Evolutionary conservation across 306 rosid species (phyloP).

Genomic region (Betula pendula): DNA sequence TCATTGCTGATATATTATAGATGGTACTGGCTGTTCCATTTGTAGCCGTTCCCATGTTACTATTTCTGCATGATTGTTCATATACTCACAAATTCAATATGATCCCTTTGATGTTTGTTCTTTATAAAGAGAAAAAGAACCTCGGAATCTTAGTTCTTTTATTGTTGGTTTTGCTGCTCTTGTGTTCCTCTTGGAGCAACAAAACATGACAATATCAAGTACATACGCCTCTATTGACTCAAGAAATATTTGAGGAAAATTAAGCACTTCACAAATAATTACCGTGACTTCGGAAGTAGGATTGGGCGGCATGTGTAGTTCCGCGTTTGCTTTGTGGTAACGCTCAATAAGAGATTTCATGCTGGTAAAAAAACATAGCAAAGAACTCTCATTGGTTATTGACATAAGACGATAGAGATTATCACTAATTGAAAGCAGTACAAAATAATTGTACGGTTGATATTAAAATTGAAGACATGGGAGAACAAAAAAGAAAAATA

Average conservation of each 20-base stretch:
- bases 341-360: neutral
- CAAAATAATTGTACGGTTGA: too few species aligned
- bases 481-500: too few species aligned
- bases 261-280: neutral
- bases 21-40: neutral
- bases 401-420: too few species aligned
- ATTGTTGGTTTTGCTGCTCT: neutral
- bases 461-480: too few species aligned
- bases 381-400: too few species aligned
- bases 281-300: neutral
- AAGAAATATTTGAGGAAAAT: neutral
- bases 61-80: neutral
- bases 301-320: neutral
- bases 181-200: neutral
- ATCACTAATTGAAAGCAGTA: too few species aligned
- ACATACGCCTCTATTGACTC: neutral
- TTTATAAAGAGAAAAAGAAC: neutral
- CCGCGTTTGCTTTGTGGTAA: conserved; percentile 3
- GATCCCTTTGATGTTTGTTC: neutral
- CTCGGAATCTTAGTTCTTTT: neutral
- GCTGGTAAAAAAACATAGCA: too few species aligned
- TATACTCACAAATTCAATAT: neutral
- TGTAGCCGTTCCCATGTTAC: neutral
- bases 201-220: neutral
- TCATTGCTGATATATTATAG: neutral